These are phyloP conservation scores for Mycena sanguinolenta DNA, from an alignment of 768 basidiomycete species.

Conservation along the genomic window DNA sequence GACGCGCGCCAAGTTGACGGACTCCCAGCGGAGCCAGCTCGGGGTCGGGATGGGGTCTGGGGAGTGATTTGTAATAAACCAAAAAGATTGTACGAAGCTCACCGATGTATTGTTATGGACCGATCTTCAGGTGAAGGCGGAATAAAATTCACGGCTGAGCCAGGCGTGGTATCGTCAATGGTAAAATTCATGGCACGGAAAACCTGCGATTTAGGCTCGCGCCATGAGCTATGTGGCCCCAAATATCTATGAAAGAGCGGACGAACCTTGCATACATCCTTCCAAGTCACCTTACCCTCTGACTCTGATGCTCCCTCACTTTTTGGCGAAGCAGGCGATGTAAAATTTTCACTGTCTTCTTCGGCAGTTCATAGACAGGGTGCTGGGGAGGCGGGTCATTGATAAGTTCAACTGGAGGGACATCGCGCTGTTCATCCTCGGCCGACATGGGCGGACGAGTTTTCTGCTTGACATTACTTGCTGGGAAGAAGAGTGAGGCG, in stretches of 20 bases:
- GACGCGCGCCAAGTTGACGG: not conserved
- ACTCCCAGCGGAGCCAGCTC: constrained; percentile 2
- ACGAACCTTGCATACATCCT: constrained; percentile 7
- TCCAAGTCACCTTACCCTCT: constrained; percentile 10
- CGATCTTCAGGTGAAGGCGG: constrained; percentile 8
- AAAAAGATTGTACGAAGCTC: not conserved
- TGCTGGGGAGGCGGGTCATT: not conserved
- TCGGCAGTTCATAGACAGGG: not conserved
- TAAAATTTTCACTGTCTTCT: constrained; percentile 1
- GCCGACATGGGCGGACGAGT: not conserved
- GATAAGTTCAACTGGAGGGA: not conserved
- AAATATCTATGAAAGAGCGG: not conserved
- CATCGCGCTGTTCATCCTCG: not conserved
- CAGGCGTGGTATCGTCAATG: constrained; percentile 8
- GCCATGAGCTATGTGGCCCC: not conserved
- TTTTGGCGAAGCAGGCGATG: not conserved
- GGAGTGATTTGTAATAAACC: too few species aligned
- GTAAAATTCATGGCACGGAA: constrained; percentile 11
- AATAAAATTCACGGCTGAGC: constrained; percentile 1
- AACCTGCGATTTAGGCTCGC: not conserved
- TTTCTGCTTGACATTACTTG: not conserved
- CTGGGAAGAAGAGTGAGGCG: not conserved
- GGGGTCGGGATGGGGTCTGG: constrained; percentile 8
- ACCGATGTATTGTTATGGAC: constrained; percentile 6
- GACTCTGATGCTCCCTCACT: not conserved